Conservation (phyloP, 495 filamentous ascomycete species). For the Penicillium dipodomyicola region DNA sequence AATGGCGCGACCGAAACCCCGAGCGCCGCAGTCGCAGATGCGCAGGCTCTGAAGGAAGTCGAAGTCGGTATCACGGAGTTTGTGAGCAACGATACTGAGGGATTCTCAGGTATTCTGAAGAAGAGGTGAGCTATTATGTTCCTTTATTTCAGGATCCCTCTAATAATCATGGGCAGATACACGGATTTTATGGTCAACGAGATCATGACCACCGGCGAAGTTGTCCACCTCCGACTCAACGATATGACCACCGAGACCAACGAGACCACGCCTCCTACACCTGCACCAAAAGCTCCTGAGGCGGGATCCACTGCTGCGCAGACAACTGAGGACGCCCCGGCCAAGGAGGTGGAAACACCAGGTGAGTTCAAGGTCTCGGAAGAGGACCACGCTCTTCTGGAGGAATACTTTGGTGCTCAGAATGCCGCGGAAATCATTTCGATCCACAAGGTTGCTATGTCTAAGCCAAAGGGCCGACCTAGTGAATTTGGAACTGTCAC, state of each 20-base stretch:
- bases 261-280: slow-evolving; percentile 4
- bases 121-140: slow-evolving; percentile 45
- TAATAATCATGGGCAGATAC: slow-evolving; percentile 54
- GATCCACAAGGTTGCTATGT: slow-evolving; percentile 46
- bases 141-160: neutral
- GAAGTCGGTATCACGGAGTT: slow-evolving; percentile 57
- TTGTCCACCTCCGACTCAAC: slow-evolving; percentile 67
- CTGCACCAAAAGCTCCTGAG: slow-evolving; percentile 4
- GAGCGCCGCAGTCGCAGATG: slow-evolving; percentile 20
- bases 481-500: slow-evolving; percentile 45
- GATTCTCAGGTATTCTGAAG: slow-evolving; percentile 57
- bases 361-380: slow-evolving; percentile 40
- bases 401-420: slow-evolving; percentile 44
- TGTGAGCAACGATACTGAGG: slow-evolving; percentile 46
- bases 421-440: slow-evolving; percentile 38
- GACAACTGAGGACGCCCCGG: slow-evolving; percentile 7
- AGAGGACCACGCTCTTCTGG: slow-evolving; percentile 47
- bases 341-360: slow-evolving; percentile 13
- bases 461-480: slow-evolving; percentile 38
- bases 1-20: slow-evolving; percentile 18
- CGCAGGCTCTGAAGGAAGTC: slow-evolving; percentile 43
- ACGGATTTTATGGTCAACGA: slow-evolving; percentile 97
- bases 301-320: slow-evolving; percentile 1
- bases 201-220: slow-evolving; percentile 72
- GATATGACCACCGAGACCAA: slow-evolving; percentile 21